Evolutionary conservation across 768 basidiomycete species (phyloP).

Genomic region (Lanmaoa pseudosensibilis): DNA sequence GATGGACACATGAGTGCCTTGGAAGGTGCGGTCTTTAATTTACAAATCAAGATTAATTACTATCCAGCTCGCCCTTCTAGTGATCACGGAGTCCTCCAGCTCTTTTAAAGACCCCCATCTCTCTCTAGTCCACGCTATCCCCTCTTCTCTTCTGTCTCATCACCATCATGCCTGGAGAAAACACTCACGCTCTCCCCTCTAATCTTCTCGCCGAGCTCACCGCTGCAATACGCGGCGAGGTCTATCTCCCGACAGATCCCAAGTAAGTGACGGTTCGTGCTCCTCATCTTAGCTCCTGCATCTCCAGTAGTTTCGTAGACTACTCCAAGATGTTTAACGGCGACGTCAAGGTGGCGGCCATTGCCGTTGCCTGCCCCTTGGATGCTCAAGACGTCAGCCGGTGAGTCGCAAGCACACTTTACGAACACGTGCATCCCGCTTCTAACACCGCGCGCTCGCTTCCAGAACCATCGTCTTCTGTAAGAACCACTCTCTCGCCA

Average conservation of each 20-base stretch:
- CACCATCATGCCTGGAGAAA: slow-evolving; percentile 18
- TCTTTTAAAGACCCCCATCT: slow-evolving; percentile 17
- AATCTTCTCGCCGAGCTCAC: slow-evolving; percentile 47
- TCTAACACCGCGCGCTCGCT: slow-evolving; percentile 2
- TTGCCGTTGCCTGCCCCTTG: slow-evolving; percentile 68
- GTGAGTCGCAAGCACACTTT: slow-evolving; percentile 43
- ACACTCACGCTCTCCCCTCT: not conserved
- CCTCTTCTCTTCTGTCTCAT: not conserved
- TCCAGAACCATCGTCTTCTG: slow-evolving; percentile 73
- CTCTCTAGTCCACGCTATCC: slow-evolving; percentile 5
- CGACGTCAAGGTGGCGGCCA: slow-evolving; percentile 58
- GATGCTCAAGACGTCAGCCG: slow-evolving; percentile 82
- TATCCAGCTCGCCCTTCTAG: not conserved
- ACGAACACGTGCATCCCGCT: slow-evolving; percentile 2
- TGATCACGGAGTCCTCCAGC: not conserved
- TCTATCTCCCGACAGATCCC: slow-evolving; percentile 44
- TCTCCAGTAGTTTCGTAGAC: slow-evolving; percentile 25
- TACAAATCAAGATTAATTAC: slow-evolving; percentile 14
- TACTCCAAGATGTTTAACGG: slow-evolving; percentile 69
- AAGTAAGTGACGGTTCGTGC: slow-evolving; percentile 32
- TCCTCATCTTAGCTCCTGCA: not conserved
- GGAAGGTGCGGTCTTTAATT: slow-evolving; percentile 6
- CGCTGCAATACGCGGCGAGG: slow-evolving; percentile 45
- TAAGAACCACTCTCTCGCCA: slow-evolving; percentile 61
- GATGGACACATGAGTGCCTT: not conserved